These are phyloP conservation scores for Herpetomonas samuelpessoai DNA, from an alignment of 208 protist genomes.

Conservation along the genomic window DNA sequence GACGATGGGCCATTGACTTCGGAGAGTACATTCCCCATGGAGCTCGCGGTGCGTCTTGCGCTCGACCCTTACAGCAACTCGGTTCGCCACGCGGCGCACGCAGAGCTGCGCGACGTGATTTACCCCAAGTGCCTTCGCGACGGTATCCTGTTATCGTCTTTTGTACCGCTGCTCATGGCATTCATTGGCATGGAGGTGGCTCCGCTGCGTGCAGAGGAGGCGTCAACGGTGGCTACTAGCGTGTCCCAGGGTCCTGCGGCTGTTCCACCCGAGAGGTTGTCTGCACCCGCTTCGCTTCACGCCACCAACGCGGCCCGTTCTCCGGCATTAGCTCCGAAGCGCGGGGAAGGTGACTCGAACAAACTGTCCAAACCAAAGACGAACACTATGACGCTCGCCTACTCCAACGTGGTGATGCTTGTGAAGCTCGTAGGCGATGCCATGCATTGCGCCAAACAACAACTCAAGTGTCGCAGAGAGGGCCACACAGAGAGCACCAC, in stretches of 20 bases:
- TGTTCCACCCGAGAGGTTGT: too few relatives aligned
- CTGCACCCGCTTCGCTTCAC: too few relatives aligned
- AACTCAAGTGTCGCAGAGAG: too few relatives aligned
- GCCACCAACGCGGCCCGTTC: neutral
- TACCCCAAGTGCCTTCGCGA: slow-evolving; percentile 29
- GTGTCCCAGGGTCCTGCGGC: too few relatives aligned
- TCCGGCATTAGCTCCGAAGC: too few relatives aligned
- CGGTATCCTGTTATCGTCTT: slow-evolving; percentile 25
- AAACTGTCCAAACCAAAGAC: too few relatives aligned
- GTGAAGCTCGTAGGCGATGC: slow-evolving; percentile 36
- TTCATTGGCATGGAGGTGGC: slow-evolving; percentile 45
- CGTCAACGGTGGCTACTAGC: too few relatives aligned
- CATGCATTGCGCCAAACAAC: slow-evolving; percentile 24
- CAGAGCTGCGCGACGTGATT: slow-evolving; percentile 45
- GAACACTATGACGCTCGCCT: slow-evolving; percentile 5
- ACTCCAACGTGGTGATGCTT: slow-evolving; percentile 36
- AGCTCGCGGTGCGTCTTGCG: slow-evolving; percentile 49
- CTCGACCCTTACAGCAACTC: slow-evolving; percentile 44
- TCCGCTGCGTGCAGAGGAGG: slow-evolving; percentile 12
- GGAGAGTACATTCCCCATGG: slow-evolving; percentile 30
- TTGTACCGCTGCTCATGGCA: slow-evolving; percentile 51
- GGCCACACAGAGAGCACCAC: neutral
- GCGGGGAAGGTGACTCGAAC: too few relatives aligned
- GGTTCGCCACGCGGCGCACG: slow-evolving; percentile 53
- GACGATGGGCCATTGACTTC: neutral